These are phyloP conservation scores for Prunella vulgaris DNA, from an alignment of 257 asterid genomes.

Conservation along the genomic window DNA sequence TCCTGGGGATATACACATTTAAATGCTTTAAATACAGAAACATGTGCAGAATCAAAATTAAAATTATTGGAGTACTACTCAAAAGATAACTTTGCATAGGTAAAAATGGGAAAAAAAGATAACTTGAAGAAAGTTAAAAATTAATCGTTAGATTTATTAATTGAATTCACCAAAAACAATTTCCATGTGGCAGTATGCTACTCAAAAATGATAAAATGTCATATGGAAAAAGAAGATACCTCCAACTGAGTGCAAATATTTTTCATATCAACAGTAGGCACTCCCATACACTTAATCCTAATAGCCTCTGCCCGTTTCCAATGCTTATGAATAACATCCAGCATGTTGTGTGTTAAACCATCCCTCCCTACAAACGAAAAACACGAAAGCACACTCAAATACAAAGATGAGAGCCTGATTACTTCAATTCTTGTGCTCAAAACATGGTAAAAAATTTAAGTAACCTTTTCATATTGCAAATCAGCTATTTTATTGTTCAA, in stretches of 20 bases:
- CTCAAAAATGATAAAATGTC: neutral
- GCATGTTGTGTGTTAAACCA: conserved; percentile 94
- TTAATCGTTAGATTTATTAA: neutral
- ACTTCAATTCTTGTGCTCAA: conserved; percentile 12
- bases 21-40: neutral
- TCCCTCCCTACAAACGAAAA: conserved; percentile 60
- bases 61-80: no score
- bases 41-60: neutral
- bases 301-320: conserved; percentile 88
- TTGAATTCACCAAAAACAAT: neutral
- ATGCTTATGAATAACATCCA: conserved; percentile 80
- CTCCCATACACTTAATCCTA: conserved; percentile 95
- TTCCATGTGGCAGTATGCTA: neutral
- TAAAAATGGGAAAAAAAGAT: neutral
- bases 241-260: conserved; percentile 79
- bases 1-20: conserved; percentile 45
- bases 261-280: conserved; percentile 91
- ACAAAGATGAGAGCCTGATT: neutral
- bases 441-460: neutral
- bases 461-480: neutral
- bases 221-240: conserved; percentile 39
- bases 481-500: neutral
- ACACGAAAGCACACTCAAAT: neutral
- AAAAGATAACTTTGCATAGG: no score
- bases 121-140: neutral